Evolutionary conservation across 2,329 filamentous ascomycete species (phyloP), one percentile per base, ranked within the genome.

Genomic region (Aureobasidium sp.): DNA sequence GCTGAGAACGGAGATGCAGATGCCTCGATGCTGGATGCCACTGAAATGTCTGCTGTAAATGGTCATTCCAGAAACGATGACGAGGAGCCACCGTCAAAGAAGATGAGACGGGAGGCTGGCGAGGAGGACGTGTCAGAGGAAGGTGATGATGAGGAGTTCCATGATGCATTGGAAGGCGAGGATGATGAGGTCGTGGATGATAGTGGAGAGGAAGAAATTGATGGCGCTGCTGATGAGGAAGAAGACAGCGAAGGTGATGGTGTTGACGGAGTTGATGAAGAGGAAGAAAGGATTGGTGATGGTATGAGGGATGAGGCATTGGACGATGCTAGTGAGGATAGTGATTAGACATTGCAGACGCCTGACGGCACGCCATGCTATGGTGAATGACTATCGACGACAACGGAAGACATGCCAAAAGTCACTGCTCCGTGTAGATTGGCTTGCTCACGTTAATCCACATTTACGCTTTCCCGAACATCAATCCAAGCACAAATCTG

Each of bases 231-330:
- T 10, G 81, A 82, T 34, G 80, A 74, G 4, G 75, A 75, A 1
- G 86, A 88, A 65, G 86, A 68, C 2, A 65, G 68, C 25, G 65
- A 64, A 68, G 62, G 67, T 62, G 0, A 21, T 21, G 21, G 21
- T 21, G 67, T 66, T 10, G 70, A 70, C 53, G 69, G 67, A 52
- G 61, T 64, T 5, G 37, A 86, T 88, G 69, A 88, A 87, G 78
- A 77, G 86, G 69, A 87, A 81, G 30, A 80, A 80, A 63, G 85
- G 83, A 10, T 89, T 66, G 88, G 89, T 67, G 81, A 36, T 41
- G 53, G 52, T 34, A 44, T 69, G 37, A 63, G 65, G 36, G 72
- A 73, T 48, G 71, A 72, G 58, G 71, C 71, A 42, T 66, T 73
- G 32, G 71, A 73, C 55, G 70, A 72, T 48, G 66, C 71, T 36